Base-by-base conservation (phyloP, 164 flowering plant genomes). In the Sedum album region DNA sequence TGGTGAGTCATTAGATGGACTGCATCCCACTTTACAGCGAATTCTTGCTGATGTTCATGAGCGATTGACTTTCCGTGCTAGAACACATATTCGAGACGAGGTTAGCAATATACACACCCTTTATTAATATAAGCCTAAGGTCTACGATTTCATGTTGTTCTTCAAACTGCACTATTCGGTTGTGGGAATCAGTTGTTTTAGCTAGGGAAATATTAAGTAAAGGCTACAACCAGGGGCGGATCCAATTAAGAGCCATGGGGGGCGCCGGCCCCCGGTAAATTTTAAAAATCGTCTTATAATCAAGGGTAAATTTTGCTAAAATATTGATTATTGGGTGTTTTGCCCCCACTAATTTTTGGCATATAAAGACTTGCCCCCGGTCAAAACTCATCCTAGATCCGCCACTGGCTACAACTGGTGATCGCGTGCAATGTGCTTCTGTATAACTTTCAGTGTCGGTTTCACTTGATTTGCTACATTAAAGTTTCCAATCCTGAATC, bases 51-150 rank as follows among this genome's bases (percentile, higher is more conserved):
- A 95, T 82, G 87, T 95, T 73, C 93, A 88, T 73, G 99, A 92
- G 82, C 80, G 97, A 61, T 76, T 92, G 67, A 95, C 99, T 28
- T 95, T 95, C 66, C 97, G 96, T 75, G 97, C 97, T 73, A 83
- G 96, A 73, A 95, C 97, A 11, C 82, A 92, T 76, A 88, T 95
- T 61, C 96, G 86, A 69, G 96, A 95, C 81, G 99, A 92, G 94
- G 97, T 92, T 73, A 13, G 65, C 67, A 69, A 23, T 13, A 23
- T 18, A 1, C 20, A 57, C 26, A 21, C 39, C 41, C 20, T 13
- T 23, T 53, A 13, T 68, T 13, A 38, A 25, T 48, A 17, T 35
- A 7, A 25, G 18, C 13, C 60, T 31, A 60, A 15, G 13, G 25
- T 68, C 33, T 35, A 4, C 10, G 20, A 39, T 15, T 38, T 2